phyloP scores from a whole-genome alignment of 495 filamentous ascomycete genomes.

The Cercophora newfieldiana region DNA sequence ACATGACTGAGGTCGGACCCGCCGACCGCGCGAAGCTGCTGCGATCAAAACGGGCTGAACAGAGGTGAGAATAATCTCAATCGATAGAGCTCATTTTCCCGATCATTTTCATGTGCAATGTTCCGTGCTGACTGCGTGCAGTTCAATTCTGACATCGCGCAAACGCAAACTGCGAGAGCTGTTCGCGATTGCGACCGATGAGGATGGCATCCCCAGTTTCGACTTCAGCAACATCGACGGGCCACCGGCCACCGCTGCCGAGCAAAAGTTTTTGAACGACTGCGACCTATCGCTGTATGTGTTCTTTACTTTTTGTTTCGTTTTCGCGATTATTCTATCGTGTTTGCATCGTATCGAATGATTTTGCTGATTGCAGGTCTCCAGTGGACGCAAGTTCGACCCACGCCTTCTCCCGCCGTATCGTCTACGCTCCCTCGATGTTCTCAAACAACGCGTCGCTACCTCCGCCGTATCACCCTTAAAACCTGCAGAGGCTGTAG shows the following conservation, averaged over 20 bases:
- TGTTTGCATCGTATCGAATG: conserved; percentile 25
- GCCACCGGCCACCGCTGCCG: conserved; percentile 50
- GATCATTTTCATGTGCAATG: conserved; percentile 46
- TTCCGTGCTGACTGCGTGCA: conserved; percentile 46
- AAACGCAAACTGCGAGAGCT: conserved; percentile 84
- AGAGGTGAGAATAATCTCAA: conserved; percentile 44
- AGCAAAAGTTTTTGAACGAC: conserved; percentile 68
- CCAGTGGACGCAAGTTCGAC: conserved; percentile 71
- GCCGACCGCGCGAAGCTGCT: conserved; percentile 56
- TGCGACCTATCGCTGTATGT: conserved; percentile 79
- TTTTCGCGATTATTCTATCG: conserved; percentile 22
- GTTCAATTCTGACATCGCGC: conserved; percentile 72
- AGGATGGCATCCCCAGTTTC: conserved; percentile 44
- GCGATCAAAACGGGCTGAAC: conserved; percentile 53
- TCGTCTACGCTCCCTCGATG: conserved; percentile 47
- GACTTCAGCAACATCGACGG: conserved; percentile 48
- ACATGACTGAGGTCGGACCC: conserved; percentile 59
- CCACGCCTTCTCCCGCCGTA: conserved; percentile 66
- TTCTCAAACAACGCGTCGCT: conserved; percentile 6
- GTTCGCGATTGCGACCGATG: conserved; percentile 59
- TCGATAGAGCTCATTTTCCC: conserved; percentile 46
- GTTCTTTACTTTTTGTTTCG: background rate
- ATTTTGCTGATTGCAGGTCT: conserved; percentile 13
- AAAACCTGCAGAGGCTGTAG: conserved; percentile 17
- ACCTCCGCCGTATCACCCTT: conserved; percentile 25